Conservation (phyloP, 2,329 filamentous ascomycete genomes). For the Aquanectria penicillioides region DNA sequence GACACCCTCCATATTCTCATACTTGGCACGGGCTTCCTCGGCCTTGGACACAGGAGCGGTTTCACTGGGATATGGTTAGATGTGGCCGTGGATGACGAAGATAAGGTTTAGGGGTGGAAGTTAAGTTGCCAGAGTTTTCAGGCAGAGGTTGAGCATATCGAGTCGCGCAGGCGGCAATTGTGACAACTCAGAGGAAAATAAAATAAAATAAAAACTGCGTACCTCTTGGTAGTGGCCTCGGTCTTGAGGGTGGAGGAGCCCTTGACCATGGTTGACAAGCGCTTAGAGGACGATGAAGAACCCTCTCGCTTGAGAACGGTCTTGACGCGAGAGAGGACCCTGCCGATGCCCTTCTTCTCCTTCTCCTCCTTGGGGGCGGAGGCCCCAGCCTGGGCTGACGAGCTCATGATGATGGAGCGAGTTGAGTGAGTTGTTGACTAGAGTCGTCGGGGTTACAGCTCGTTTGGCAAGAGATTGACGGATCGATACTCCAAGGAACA, state of each 20-base stretch:
- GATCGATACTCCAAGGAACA: background rate
- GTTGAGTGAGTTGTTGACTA: no score
- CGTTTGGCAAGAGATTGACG: no score
- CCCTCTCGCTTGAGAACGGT: constrained; percentile 59
- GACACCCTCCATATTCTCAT: constrained; percentile 46
- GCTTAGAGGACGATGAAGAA: constrained; percentile 42
- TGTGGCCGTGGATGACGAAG: constrained; percentile 14
- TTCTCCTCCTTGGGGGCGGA: constrained; percentile 46
- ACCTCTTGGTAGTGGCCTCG: constrained; percentile 40
- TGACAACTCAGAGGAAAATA: background rate
- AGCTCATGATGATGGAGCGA: constrained; percentile 52
- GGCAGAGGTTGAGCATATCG: background rate
- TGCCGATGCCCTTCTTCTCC: constrained; percentile 60
- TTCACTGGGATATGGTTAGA: constrained; percentile 29
- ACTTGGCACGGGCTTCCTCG: constrained; percentile 40
- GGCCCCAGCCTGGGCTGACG: constrained; percentile 51
- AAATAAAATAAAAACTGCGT: constrained; percentile 21
- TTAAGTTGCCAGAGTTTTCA: background rate
- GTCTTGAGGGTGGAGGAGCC: constrained; percentile 30
- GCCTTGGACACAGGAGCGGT: constrained; percentile 32
- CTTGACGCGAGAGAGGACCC: constrained; percentile 60
- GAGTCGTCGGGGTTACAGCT: no score
- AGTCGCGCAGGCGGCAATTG: no score
- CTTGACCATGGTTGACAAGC: constrained; percentile 38
- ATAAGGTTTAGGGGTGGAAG: background rate